These are phyloP conservation scores for Colletotrichum chlorophyti DNA, from an alignment of 2,329 filamentous ascomycete species.

Conservation along the genomic window DNA sequence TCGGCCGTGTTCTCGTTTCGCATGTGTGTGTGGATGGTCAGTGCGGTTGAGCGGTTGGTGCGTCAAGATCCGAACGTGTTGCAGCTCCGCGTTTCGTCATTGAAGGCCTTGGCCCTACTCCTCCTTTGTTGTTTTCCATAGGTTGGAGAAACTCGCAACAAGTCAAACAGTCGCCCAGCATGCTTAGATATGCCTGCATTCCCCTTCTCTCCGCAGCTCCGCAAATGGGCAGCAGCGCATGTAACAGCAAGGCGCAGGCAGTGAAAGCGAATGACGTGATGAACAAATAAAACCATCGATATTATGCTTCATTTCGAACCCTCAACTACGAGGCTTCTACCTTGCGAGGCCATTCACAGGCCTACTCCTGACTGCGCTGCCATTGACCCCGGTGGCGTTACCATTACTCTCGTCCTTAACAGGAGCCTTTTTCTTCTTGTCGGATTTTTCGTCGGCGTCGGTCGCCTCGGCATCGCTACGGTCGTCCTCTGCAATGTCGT, in stretches of 20 bases:
- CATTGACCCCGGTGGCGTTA: constrained; percentile 19
- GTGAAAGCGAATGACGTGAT: constrained; percentile 9
- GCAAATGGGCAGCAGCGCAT: not conserved
- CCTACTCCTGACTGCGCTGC: constrained; percentile 8
- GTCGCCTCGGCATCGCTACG: constrained; percentile 74
- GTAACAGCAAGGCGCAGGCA: too few relatives aligned
- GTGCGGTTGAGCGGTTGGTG: not conserved
- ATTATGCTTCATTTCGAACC: not conserved
- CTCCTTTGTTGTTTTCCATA: too few relatives aligned
- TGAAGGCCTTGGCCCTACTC: too few relatives aligned
- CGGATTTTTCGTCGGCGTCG: constrained; percentile 47
- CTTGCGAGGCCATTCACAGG: constrained; percentile 10
- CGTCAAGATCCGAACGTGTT: not conserved
- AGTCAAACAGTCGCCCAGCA: not conserved
- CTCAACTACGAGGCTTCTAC: not conserved
- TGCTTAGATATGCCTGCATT: not conserved
- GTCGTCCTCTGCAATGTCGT: constrained; percentile 70
- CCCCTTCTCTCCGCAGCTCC: not conserved
- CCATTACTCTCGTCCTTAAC: constrained; percentile 16
- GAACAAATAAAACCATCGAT: not conserved
- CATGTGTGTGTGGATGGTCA: not conserved
- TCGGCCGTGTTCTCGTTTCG: not conserved
- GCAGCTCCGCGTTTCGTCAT: not conserved
- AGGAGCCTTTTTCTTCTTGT: constrained; percentile 31
- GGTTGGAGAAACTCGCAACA: too few relatives aligned